phyloP scores from a whole-genome alignment of 1,139 yeast genomes.

The Torulaspora globosa region DNA sequence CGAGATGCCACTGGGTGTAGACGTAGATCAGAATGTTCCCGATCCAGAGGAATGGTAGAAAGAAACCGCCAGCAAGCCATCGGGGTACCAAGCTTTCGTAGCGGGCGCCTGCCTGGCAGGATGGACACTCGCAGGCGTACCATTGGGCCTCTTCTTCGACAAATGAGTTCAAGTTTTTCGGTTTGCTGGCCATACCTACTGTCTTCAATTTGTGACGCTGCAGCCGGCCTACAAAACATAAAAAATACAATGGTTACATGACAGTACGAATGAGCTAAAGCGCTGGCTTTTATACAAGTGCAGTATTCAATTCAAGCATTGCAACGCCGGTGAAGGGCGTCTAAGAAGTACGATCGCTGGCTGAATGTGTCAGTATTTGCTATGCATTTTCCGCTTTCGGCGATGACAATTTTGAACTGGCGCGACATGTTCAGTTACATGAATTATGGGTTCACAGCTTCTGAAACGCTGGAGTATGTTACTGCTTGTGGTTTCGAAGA shows the following conservation, averaged over 20 bases:
- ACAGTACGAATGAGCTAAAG: background rate
- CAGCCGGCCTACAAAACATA: conserved; percentile 1
- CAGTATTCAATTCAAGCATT: background rate
- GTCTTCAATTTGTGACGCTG: background rate
- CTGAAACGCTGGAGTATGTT: conserved; percentile 1
- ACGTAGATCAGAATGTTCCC: conserved; percentile 19
- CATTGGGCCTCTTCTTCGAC: conserved; percentile 15
- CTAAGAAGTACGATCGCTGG: background rate
- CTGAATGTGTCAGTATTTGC: background rate
- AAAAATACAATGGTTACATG: background rate
- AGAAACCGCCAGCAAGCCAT: conserved; percentile 25
- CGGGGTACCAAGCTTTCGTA: conserved; percentile 12
- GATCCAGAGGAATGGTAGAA: conserved; percentile 28
- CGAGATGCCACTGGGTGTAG: conserved; percentile 17
- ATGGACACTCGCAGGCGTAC: conserved; percentile 25
- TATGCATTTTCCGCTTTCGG: conserved; percentile 6
- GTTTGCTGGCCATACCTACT: background rate
- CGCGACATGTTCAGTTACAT: conserved; percentile 1
- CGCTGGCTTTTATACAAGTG: background rate
- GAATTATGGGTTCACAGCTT: background rate
- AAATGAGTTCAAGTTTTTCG: conserved; percentile 13
- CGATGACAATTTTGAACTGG: conserved; percentile 7
- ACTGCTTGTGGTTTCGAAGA: conserved; percentile 2
- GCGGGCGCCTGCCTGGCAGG: conserved; percentile 18
- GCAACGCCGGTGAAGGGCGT: background rate